These are phyloP conservation scores for Penicillium canescens DNA, from an alignment of 495 filamentous ascomycete species.

Conservation along the genomic window DNA sequence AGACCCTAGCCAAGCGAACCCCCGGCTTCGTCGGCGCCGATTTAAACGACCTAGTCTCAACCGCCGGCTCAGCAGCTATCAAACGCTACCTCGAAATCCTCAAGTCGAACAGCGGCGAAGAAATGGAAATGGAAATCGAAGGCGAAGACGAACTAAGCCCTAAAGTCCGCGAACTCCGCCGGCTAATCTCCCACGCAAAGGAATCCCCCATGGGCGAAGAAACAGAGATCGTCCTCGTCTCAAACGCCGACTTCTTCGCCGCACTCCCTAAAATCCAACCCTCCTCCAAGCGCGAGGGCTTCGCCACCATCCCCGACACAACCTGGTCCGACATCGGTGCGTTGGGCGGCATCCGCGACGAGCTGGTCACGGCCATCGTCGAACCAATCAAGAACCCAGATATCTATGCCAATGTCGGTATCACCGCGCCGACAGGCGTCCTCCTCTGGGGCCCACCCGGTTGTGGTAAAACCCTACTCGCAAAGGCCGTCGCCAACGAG, in stretches of 20 bases:
- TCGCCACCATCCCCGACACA: conserved; percentile 95
- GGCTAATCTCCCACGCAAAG: conserved; percentile 55
- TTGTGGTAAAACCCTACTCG: conserved; percentile 94
- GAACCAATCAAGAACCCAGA: conserved; percentile 88
- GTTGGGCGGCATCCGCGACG: conserved; percentile 72
- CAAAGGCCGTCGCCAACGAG: conserved; percentile 95
- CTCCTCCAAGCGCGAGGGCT: conserved; percentile 92
- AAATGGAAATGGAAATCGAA: conserved; percentile 59
- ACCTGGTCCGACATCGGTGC: conserved; percentile 95
- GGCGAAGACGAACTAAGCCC: conserved; percentile 35
- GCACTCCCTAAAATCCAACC: conserved; percentile 88
- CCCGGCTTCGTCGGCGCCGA: conserved; percentile 97
- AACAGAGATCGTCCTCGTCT: conserved; percentile 47
- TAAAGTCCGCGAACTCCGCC: conserved; percentile 50
- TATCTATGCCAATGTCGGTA: conserved; percentile 76
- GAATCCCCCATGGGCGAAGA: conserved; percentile 48
- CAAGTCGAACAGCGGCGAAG: conserved; percentile 49
- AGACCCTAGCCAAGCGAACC: conserved; percentile 79
- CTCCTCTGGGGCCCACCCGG: conserved; percentile 96
- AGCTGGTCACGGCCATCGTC: conserved; percentile 85
- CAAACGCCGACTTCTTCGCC: conserved; percentile 66
- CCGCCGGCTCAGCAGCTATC: conserved; percentile 66
- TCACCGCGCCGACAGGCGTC: conserved; percentile 85
- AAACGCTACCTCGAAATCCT: conserved; percentile 57
- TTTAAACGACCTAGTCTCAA: conserved; percentile 77